phyloP scores from a whole-genome alignment of 2,329 filamentous ascomycete species.

The Hymenoscyphus repandus region DNA sequence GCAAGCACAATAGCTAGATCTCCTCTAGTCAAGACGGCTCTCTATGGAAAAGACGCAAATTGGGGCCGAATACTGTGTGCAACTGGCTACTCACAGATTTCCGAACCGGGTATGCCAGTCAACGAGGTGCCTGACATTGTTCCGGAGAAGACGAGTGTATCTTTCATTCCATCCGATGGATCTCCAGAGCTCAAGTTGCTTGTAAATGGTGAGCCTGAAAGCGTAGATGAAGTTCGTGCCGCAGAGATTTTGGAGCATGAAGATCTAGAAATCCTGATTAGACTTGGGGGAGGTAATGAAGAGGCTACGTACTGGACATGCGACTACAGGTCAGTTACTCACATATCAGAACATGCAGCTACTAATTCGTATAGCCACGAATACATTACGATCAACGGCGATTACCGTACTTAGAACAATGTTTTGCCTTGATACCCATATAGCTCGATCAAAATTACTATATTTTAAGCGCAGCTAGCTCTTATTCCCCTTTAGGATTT shows the following conservation, averaged over 20 bases:
- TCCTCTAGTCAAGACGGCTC: constrained; percentile 90
- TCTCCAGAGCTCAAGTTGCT: constrained; percentile 70
- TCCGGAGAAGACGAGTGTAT: constrained; percentile 69
- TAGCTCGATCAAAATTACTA: neutral
- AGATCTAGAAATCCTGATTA: constrained; percentile 73
- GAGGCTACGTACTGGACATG: constrained; percentile 79
- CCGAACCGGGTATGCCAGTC: constrained; percentile 49
- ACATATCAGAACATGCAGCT: neutral
- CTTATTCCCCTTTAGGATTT: no score
- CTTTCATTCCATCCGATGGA: constrained; percentile 74
- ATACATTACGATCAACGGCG: constrained; percentile 66
- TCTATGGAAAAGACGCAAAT: constrained; percentile 97
- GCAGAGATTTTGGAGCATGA: constrained; percentile 73
- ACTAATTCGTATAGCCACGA: constrained; percentile 41
- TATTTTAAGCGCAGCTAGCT: no score
- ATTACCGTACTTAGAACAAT: constrained; percentile 53
- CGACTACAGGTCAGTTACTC: constrained; percentile 68
- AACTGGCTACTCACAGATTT: constrained; percentile 71
- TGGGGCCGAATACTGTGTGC: constrained; percentile 97
- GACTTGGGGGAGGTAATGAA: constrained; percentile 62
- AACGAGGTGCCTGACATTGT: constrained; percentile 59
- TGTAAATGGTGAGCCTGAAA: constrained; percentile 74
- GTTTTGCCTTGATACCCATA: neutral
- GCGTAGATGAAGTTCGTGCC: constrained; percentile 70
- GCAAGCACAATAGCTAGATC: constrained; percentile 86